Evolutionary conservation across 495 filamentous ascomycete genomes (phyloP).

Genomic region (Chaetomium fimeti): DNA sequence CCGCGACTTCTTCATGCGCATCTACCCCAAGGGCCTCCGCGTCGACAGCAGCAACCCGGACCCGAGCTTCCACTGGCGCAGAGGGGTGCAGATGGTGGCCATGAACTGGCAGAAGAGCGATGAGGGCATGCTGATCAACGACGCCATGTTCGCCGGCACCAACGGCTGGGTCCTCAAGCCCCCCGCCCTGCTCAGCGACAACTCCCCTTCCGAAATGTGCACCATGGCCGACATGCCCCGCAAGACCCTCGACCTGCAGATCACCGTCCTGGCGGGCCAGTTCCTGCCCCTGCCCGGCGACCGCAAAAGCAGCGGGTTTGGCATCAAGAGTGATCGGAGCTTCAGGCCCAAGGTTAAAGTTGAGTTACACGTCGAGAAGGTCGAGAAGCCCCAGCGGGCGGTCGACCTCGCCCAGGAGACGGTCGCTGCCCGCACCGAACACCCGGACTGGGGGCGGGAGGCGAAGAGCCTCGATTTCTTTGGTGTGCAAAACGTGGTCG

Average conservation of each 20-base stretch:
- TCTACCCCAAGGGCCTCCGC: conserved; percentile 78
- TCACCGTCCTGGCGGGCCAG: conserved; percentile 48
- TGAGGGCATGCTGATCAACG: conserved; percentile 92
- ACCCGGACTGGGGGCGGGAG: conserved; percentile 42
- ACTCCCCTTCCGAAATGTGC: conserved; percentile 20
- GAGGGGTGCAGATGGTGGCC: conserved; percentile 88
- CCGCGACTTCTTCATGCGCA: conserved; percentile 78
- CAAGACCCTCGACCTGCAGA: conserved; percentile 41
- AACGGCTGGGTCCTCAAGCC: conserved; percentile 88
- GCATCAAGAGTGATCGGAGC: conserved; percentile 29
- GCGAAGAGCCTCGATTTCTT: conserved; percentile 40
- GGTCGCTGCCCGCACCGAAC: conserved; percentile 35
- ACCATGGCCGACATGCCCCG: conserved; percentile 26
- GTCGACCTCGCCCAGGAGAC: conserved; percentile 30
- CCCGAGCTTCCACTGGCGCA: conserved; percentile 78
- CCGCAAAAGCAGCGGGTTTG: conserved; percentile 28
- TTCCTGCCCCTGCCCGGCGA: conserved; percentile 40
- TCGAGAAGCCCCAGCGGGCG: conserved; percentile 55
- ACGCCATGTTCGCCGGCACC: conserved; percentile 84
- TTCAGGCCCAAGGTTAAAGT: conserved; percentile 61
- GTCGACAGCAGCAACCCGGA: conserved; percentile 84
- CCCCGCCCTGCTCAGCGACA: conserved; percentile 43
- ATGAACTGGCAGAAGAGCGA: conserved; percentile 93
- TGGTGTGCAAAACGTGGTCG: conserved; percentile 41
- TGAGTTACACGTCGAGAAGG: conserved; percentile 74